Conservation (phyloP, 2,329 filamentous ascomycete species). For the Aspergillus intermedius region DNA sequence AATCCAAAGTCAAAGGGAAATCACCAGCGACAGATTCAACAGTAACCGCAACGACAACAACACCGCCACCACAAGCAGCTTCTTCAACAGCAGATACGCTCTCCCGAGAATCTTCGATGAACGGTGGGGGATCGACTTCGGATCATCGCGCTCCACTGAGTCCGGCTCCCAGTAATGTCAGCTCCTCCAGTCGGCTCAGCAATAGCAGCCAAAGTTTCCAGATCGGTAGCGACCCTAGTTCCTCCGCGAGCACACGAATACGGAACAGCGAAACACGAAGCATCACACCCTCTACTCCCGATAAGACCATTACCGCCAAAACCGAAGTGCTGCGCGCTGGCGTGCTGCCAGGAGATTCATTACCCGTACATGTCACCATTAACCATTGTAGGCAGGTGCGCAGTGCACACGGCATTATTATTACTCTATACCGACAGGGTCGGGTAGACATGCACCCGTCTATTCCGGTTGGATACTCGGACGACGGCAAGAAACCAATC, state of each 20-base stretch:
- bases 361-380: constrained; percentile 73
- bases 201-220: constrained; percentile 57
- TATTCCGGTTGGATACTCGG: constrained; percentile 53
- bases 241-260: constrained; percentile 27
- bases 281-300: constrained; percentile 51
- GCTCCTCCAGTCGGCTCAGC: constrained; percentile 63
- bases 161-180: constrained; percentile 59
- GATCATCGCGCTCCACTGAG: constrained; percentile 39
- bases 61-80: background rate
- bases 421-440: constrained; percentile 85
- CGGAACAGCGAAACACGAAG: constrained; percentile 45
- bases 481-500: constrained; percentile 61
- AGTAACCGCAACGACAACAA: background rate
- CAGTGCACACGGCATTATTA: constrained; percentile 85
- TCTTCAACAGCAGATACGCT: constrained; percentile 34
- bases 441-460: constrained; percentile 74
- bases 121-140: constrained; percentile 20
- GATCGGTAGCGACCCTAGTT: constrained; percentile 41
- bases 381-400: constrained; percentile 85
- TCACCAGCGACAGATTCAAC: constrained; percentile 35
- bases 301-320: constrained; percentile 77
- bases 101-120: constrained; percentile 41
- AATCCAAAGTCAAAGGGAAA: constrained; percentile 50
- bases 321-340: constrained; percentile 77
- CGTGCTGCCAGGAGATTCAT: constrained; percentile 74